A percentile compares a stretch with the other conserved stretches of the same genome.
Evolutionary conservation across 768 basidiomycete species (phyloP).

Genomic region (Naematelia aurantialba): DNA sequence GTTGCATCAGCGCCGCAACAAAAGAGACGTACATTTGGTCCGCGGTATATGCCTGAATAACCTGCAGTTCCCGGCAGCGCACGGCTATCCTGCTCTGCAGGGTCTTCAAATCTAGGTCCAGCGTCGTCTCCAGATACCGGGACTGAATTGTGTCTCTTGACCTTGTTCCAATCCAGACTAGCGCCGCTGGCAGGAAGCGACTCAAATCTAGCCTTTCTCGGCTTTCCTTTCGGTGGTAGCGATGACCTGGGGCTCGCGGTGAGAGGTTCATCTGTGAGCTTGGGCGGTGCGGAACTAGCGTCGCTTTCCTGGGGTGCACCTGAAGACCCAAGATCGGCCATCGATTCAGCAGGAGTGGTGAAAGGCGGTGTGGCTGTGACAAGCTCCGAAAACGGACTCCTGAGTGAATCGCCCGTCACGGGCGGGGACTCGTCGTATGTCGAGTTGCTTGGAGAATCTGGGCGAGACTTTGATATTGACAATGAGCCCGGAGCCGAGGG

Average conservation of each 20-base stretch:
- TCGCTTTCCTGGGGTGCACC: neutral
- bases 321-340: neutral
- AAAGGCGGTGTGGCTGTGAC: neutral
- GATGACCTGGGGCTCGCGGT: neutral
- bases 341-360: neutral
- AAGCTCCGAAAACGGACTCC: neutral
- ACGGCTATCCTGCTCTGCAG: constrained; percentile 17
- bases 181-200: neutral
- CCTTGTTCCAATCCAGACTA: neutral
- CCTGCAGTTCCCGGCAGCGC: constrained; percentile 23
- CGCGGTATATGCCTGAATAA: constrained; percentile 31
- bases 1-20: neutral
- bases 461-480: neutral
- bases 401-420: neutral
- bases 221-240: neutral
- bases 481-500: constrained; percentile 34
- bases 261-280: neutral
- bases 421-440: neutral
- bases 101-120: constrained; percentile 36
- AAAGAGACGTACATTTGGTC: constrained; percentile 22
- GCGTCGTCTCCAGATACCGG: constrained; percentile 33
- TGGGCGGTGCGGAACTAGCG: neutral
- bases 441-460: neutral
- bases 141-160: neutral
- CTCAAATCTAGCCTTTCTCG: constrained; percentile 1